Evolutionary conservation across 1,284 basidiomycete genomes (phyloP).

Genomic region (Grifola frondosa): DNA sequence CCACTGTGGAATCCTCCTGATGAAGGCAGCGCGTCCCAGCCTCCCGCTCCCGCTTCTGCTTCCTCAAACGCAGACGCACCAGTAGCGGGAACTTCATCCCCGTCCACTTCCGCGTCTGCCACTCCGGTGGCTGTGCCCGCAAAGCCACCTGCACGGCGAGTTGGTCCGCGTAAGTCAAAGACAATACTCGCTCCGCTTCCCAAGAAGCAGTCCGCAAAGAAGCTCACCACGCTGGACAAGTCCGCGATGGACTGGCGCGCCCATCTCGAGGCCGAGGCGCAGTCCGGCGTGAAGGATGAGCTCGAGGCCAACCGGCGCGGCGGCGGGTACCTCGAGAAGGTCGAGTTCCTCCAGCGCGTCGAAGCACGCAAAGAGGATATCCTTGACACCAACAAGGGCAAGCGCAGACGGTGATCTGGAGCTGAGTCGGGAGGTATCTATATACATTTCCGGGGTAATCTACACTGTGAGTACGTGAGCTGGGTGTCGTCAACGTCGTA

Average conservation of each 20-base stretch:
- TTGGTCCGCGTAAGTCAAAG: constrained; percentile 67
- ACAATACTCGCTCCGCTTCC: constrained; percentile 51
- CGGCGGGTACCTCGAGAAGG: constrained; percentile 79
- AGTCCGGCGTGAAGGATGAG: constrained; percentile 55
- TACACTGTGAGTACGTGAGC: background rate
- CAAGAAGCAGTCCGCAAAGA: constrained; percentile 55
- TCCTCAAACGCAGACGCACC: too few species aligned
- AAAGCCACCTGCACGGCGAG: constrained; percentile 38
- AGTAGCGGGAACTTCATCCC: constrained; percentile 8
- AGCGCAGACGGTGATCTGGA: constrained; percentile 46
- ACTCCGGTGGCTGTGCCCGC: constrained; percentile 17
- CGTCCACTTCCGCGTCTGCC: constrained; percentile 11
- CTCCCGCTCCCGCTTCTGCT: constrained; percentile 7
- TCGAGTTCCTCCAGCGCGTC: constrained; percentile 76
- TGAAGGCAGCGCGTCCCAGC: constrained; percentile 2
- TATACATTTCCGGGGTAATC: constrained; percentile 1
- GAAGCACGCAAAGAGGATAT: constrained; percentile 66
- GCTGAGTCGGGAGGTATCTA: constrained; percentile 6
- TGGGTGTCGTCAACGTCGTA: too few species aligned
- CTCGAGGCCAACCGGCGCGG: constrained; percentile 69
- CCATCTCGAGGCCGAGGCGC: constrained; percentile 50
- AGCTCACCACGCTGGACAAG: constrained; percentile 78
- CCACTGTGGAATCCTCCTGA: constrained; percentile 47
- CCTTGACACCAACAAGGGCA: constrained; percentile 56
- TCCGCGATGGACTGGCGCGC: constrained; percentile 80